phyloP scores from a whole-genome alignment of 306 rosid genomes.

The Pachyrhizus erosus region DNA sequence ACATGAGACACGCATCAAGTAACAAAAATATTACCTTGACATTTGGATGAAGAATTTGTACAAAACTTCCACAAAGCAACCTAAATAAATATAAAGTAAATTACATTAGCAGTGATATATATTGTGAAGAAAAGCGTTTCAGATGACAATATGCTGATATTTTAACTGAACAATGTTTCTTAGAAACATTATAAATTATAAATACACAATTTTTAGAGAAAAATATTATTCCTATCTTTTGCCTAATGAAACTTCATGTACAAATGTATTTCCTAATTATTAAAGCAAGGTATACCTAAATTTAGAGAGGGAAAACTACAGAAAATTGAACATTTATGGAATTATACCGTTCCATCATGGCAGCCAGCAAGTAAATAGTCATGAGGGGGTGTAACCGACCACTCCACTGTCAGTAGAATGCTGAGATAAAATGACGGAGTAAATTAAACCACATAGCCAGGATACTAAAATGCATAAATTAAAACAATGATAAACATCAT shows the following conservation, averaged over 20 bases:
- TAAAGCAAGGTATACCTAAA: slow-evolving; percentile 21
- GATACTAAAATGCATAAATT: slow-evolving; percentile 8
- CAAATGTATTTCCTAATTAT: slow-evolving; percentile 30
- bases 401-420: slow-evolving; percentile 91
- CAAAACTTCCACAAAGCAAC: slow-evolving; percentile 95
- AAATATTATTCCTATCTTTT: background rate
- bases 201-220: slow-evolving; percentile 31
- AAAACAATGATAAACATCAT: slow-evolving; percentile 22
- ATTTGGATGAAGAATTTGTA: slow-evolving; percentile 58
- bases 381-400: slow-evolving; percentile 83
- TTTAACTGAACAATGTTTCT: slow-evolving; percentile 8
- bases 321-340: slow-evolving; percentile 19
- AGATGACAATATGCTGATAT: slow-evolving; percentile 27
- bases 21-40: slow-evolving; percentile 51
- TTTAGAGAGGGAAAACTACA: slow-evolving; percentile 9
- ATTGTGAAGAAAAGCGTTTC: slow-evolving; percentile 12
- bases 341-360: slow-evolving; percentile 92
- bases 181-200: slow-evolving; percentile 28
- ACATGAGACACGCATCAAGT: slow-evolving; percentile 17
- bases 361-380: slow-evolving; percentile 89
- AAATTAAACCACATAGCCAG: slow-evolving; percentile 33
- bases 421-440: slow-evolving; percentile 52
- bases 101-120: slow-evolving; percentile 45
- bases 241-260: slow-evolving; percentile 32
- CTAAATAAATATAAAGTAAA: slow-evolving; percentile 52